Percentiles rank a stretch among this genome's conserved stretches.
Conservation (phyloP, 2,329 filamentous ascomycete species). For the Xylaria multiplex region DNA sequence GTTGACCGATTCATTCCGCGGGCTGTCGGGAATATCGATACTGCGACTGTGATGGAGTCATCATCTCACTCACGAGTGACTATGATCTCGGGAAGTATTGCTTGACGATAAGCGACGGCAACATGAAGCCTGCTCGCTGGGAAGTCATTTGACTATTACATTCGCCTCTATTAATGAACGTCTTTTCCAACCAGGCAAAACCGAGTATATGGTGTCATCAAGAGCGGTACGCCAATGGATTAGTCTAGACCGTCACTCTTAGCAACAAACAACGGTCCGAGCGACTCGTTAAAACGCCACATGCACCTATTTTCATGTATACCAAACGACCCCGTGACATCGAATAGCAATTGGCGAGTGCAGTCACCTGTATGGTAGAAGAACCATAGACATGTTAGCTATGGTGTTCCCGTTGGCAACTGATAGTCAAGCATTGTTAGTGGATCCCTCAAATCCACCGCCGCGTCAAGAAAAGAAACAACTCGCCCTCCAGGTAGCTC, state of each 20-base stretch:
- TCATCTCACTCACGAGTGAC: background rate
- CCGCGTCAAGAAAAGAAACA: background rate
- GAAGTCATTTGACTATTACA: background rate
- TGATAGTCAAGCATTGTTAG: background rate
- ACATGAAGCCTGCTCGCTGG: background rate
- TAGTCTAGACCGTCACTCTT: conserved; percentile 9
- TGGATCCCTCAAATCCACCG: background rate
- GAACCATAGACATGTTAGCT: conserved; percentile 4
- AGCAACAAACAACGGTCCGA: background rate
- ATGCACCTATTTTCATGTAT: conserved; percentile 4
- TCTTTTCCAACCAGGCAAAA: background rate
- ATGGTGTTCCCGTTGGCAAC: conserved; percentile 9
- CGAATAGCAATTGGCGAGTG: background rate
- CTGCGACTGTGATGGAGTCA: conserved; percentile 3
- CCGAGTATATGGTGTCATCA: background rate
- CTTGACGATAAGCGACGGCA: background rate
- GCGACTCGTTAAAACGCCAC: conserved; percentile 3
- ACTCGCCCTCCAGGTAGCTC: background rate
- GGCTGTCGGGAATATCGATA: background rate
- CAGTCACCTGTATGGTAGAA: background rate
- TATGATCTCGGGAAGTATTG: background rate
- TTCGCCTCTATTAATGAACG: background rate
- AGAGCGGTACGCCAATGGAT: background rate
- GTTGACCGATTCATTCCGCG: background rate
- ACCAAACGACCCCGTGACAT: conserved; percentile 14